Evolutionary conservation across 2,329 filamentous ascomycete genomes (phyloP), one percentile per base, ranked within the genome.

Genomic region (Hypoxylon sp.): DNA sequence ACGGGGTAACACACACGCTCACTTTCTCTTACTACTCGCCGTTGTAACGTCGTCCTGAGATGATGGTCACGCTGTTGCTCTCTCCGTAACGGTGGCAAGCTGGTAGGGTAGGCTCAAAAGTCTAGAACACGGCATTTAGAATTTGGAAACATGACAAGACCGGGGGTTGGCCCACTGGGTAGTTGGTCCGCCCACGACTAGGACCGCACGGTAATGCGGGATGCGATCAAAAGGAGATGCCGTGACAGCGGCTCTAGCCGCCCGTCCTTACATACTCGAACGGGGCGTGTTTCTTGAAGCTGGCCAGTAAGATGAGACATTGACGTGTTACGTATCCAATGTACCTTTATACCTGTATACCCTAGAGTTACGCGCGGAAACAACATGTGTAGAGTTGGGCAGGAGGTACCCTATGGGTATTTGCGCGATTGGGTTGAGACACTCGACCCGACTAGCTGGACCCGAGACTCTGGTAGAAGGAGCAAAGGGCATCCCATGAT

Each of bases 401-500:
- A 55, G 54, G 40, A 66, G 61, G 66, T 71, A 66, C 69, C 69
- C 55, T 51, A 57, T 64, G 69, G 66, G 62, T 65, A 67, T 65
- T 56, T 55, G 42, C 59, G 57, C 31, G 66, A 64, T 70, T 69
- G 66, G 66, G 69, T 71, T 65, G 69, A 27, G 25, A 69, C 66
- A 53, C 55, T 53, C 61, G 58, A 65, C 66, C 66, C 69, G 64
- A 72, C 69, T 69, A 72, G 69, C 40, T 69, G 69, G 69, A 70
- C 66, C 69, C 69, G 69, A 75, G 72, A 73, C 72, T 71, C 71
- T 69, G 73, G 70, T 74, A 62, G 74, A 72, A 75, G 73, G 69
- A 74, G 68, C 70, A 54, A 67, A 70, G 62, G 65, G 35, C 40
- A 70, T 64, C 60, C 72, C 68, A 71, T 76, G 75, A 77, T 77